Evolutionary conservation across 805 yeast species (phyloP), one percentile per base, ranked within the genome.

Genomic region (Candida maesae): DNA sequence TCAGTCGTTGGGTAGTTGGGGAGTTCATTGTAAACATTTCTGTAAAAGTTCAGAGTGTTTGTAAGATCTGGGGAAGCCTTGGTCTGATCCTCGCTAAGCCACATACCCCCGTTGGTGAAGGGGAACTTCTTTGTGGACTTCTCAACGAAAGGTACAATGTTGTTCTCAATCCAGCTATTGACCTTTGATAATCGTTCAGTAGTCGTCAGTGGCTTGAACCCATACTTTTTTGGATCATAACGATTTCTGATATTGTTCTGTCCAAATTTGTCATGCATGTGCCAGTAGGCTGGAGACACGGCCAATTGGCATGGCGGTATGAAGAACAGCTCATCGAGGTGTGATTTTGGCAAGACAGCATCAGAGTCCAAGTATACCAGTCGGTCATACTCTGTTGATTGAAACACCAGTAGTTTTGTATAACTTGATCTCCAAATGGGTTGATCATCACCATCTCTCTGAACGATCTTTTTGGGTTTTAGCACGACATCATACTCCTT

Each of bases 341-440:
- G 57, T 9, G 56, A 55, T 14, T 55, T 46, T 12, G 78, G 50
- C 48, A 67, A 58, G 7, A 57, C 43, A 3, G 80, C 70, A 59
- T 80, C 86, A 9, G 79, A 68, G 55, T 81, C 87, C 50, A 81
- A 57, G 53, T 70, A 79, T 12, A 81, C 67, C 14, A 81, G 54
- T 34, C 82, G 58, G 19, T 76, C 75, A 52, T 66, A 81, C 26
- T 74, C 68, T 0, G 63, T 58, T 49, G 67, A 67, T 39, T 70
- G 65, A 53, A 80, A 80, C 1, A 76, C 69, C 45, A 68, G 62
- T 21, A 80, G 60, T 51, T 81, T 81, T 1, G 82, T 77, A 47
- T 76, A 73, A 41, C 81, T 71, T 5, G 66, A 61, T 5, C 61
- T 45, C 83, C 84, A 79, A 19, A 55, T 49, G 13, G 42, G 39